Conservation (phyloP, 202 grass and related monocot species). For the Digitaria exilis region DNA sequence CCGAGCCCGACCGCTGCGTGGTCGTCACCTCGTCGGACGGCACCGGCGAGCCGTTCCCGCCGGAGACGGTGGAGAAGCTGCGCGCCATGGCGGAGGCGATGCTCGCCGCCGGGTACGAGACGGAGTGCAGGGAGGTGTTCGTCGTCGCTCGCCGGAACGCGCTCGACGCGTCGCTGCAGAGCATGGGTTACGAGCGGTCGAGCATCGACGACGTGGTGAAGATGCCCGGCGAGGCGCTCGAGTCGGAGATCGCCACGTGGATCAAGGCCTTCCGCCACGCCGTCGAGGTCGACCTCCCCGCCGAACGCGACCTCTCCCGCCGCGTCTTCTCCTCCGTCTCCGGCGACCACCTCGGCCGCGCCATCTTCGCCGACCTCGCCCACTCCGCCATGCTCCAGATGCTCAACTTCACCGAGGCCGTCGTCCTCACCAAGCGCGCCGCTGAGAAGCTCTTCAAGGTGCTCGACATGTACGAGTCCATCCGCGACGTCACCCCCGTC, state of each 20-base stretch:
- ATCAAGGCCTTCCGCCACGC: constrained; percentile 70
- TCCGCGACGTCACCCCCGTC: too few species aligned
- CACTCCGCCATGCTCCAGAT: constrained; percentile 57
- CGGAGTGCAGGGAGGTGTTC: constrained; percentile 81
- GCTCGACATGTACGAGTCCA: constrained; percentile 72
- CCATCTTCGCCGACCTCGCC: constrained; percentile 69
- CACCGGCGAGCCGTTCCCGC: too few species aligned
- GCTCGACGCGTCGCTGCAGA: constrained; percentile 58
- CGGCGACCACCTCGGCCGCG: constrained; percentile 21
- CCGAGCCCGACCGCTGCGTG: too few species aligned
- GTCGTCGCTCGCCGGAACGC: constrained; percentile 63
- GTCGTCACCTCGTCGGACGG: too few species aligned
- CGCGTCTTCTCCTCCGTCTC: constrained; percentile 51
- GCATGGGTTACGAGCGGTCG: constrained; percentile 67
- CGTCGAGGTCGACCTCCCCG: constrained; percentile 47
- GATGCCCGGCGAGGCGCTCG: constrained; percentile 79
- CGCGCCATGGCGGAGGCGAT: constrained; percentile 57
- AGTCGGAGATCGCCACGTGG: constrained; percentile 70
- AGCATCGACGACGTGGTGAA: constrained; percentile 82
- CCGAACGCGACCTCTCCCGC: constrained; percentile 61
- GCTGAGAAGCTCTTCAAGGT: constrained; percentile 96
- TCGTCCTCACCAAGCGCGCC: constrained; percentile 63
- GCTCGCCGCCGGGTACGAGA: constrained; percentile 61
- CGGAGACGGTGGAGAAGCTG: constrained; percentile 55
- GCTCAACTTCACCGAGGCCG: constrained; percentile 82